Evolutionary conservation across 495 filamentous ascomycete genomes (phyloP).

Genomic region (Hamigera avellanea): DNA sequence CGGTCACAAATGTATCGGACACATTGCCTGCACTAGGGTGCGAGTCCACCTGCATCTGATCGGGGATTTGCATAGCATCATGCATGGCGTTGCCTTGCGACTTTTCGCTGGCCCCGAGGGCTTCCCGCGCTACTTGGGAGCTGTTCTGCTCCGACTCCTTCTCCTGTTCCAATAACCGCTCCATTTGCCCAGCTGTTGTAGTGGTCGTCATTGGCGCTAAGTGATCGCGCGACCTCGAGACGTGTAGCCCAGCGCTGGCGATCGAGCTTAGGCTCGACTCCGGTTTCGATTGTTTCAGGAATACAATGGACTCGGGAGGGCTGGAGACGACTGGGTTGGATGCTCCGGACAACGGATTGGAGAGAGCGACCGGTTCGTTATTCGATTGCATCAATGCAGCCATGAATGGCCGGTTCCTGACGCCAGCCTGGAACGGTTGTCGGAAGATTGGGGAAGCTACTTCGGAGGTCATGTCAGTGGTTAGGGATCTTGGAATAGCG

Average conservation of each 20-base stretch:
- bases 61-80: slow-evolving; percentile 21
- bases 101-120: slow-evolving; percentile 32
- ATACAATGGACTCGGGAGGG: slow-evolving; percentile 19
- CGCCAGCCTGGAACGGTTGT: slow-evolving; percentile 24
- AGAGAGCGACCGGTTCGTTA: slow-evolving; percentile 31
- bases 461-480: slow-evolving; percentile 55
- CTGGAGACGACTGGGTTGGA: slow-evolving; percentile 19
- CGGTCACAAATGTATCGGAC: slow-evolving; percentile 21
- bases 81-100: slow-evolving; percentile 17
- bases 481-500: slow-evolving; percentile 40
- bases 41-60: slow-evolving; percentile 36
- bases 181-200: slow-evolving; percentile 2
- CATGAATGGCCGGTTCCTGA: slow-evolving; percentile 29
- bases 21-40: slow-evolving; percentile 16
- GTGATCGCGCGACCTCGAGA: slow-evolving; percentile 26
- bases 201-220: slow-evolving; percentile 23
- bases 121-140: slow-evolving; percentile 34
- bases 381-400: slow-evolving; percentile 37
- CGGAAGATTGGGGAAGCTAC: slow-evolving; percentile 50
- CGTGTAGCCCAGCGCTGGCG: slow-evolving; percentile 34
- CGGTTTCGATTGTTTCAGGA: slow-evolving; percentile 28
- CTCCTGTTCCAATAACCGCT: slow-evolving; percentile 7
- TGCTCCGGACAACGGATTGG: slow-evolving; percentile 21
- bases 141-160: slow-evolving; percentile 27
- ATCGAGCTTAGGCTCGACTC: slow-evolving; percentile 34